Evolutionary conservation across 176 grass and related monocot species (phyloP).

Genomic region (Hyparrhenia diplandra): DNA sequence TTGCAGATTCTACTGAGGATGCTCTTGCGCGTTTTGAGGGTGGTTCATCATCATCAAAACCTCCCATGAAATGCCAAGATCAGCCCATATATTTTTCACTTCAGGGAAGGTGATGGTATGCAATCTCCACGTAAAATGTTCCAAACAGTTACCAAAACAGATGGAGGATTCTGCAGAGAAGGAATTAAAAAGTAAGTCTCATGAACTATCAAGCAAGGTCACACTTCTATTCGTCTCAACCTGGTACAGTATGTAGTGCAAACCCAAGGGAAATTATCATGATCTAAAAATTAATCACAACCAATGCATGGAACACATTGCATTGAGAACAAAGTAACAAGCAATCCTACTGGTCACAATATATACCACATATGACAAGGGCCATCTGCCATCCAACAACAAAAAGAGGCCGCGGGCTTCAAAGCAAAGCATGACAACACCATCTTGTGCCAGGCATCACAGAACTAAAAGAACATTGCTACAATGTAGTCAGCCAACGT

Average conservation of each 20-base stretch:
- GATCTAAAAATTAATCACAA: neutral
- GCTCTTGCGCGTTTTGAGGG: slow-evolving; percentile 77
- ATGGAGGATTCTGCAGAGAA: slow-evolving; percentile 36
- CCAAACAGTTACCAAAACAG: neutral
- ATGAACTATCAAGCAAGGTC: slow-evolving; percentile 3
- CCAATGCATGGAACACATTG: neutral
- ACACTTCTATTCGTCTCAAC: slow-evolving; percentile 3
- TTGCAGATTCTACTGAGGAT: slow-evolving; percentile 55
- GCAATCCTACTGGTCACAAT: neutral
- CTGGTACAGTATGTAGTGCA: neutral
- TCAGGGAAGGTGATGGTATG: slow-evolving; percentile 27
- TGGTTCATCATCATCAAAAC: slow-evolving; percentile 87
- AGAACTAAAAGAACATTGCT: neutral
- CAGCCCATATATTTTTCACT: slow-evolving; percentile 73
- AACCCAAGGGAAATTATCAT: neutral
- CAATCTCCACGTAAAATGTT: slow-evolving; percentile 8
- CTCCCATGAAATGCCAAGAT: slow-evolving; percentile 90
- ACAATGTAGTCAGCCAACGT: neutral
- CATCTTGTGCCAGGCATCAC: slow-evolving; percentile 13
- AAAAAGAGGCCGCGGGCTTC: neutral
- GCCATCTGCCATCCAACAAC: neutral
- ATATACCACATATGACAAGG: neutral
- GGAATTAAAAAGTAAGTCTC: neutral
- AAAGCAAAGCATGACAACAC: neutral
- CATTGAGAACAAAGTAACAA: neutral